Evolutionary conservation across 148 eudicot genomes (phyloP).

Genomic region (Simmondsia chinensis): DNA sequence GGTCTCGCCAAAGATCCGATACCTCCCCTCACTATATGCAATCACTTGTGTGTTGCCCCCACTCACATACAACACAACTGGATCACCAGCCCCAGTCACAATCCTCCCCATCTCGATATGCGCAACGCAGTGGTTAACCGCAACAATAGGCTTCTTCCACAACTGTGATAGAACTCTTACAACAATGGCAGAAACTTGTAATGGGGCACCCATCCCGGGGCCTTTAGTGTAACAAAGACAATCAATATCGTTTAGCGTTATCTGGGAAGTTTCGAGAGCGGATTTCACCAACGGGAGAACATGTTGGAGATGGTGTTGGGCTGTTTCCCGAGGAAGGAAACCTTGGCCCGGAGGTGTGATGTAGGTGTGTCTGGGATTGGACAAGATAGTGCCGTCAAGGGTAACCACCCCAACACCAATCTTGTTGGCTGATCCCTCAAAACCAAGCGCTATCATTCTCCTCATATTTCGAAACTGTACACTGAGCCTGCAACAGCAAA

Average conservation of each 20-base stretch:
- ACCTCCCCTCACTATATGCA: slow-evolving; percentile 90
- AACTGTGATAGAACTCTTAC: slow-evolving; percentile 77
- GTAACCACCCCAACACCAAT: slow-evolving; percentile 84
- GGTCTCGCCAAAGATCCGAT: slow-evolving; percentile 95
- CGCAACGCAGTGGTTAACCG: slow-evolving; percentile 89
- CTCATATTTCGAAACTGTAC: slow-evolving; percentile 40
- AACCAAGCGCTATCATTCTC: slow-evolving; percentile 75
- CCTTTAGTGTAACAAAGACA: slow-evolving; percentile 97
- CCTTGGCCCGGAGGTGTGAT: slow-evolving; percentile 96
- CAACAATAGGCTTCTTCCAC: slow-evolving; percentile 92
- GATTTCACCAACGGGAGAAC: slow-evolving; percentile 62
- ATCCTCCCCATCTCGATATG: slow-evolving; percentile 97
- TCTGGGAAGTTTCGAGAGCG: slow-evolving; percentile 49
- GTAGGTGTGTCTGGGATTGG: slow-evolving; percentile 89
- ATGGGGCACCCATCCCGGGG: slow-evolving; percentile 94
- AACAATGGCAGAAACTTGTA: slow-evolving; percentile 78
- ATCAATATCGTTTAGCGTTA: slow-evolving; percentile 57
- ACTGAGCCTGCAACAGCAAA: no score
- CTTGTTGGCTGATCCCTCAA: slow-evolving; percentile 95
- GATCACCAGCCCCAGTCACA: slow-evolving; percentile 88
- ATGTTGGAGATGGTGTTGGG: slow-evolving; percentile 79
- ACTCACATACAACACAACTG: slow-evolving; percentile 89
- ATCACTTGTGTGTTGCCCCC: slow-evolving; percentile 97
- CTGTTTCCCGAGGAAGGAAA: slow-evolving; percentile 89
- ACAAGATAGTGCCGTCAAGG: slow-evolving; percentile 72